A percentile compares a stretch with the other conserved stretches of the same genome.
Evolutionary conservation across 208 protist genomes (phyloP).

Genomic region (Acanthamoeba lenticulata): DNA sequence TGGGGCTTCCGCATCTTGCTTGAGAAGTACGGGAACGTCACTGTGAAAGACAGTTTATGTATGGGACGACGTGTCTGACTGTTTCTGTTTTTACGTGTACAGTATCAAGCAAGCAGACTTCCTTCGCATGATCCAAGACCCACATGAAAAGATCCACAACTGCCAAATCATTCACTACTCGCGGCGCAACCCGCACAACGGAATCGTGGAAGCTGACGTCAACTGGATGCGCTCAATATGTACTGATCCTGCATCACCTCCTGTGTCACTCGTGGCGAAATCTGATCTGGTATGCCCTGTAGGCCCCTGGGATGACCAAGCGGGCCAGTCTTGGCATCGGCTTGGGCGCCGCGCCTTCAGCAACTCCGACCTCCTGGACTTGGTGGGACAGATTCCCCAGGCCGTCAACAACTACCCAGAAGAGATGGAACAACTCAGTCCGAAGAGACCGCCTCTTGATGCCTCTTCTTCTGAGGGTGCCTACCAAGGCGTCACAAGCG

Average conservation of each 20-base stretch:
- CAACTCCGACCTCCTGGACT: constrained; percentile 1
- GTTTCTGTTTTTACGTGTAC: neutral
- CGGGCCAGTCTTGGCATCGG: neutral
- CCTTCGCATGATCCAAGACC: neutral
- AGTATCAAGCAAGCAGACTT: constrained; percentile 19
- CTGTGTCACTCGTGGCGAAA: neutral
- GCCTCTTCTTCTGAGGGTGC: too few relatives aligned
- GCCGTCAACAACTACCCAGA: neutral
- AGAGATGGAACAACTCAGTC: neutral
- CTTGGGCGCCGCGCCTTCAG: neutral
- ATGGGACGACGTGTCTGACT: neutral
- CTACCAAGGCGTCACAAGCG: too few relatives aligned
- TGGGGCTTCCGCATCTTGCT: constrained; percentile 58
- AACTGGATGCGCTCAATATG: constrained; percentile 61
- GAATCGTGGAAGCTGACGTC: constrained; percentile 33
- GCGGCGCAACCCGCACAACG: constrained; percentile 42
- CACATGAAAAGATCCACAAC: constrained; percentile 62
- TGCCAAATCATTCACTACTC: constrained; percentile 71
- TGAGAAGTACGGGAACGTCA: neutral
- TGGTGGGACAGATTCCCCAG: neutral
- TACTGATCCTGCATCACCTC: neutral
- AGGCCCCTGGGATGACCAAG: constrained; percentile 14
- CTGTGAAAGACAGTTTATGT: too few relatives aligned
- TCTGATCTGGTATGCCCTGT: neutral
- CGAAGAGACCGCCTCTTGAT: neutral